Evolutionary conservation across 108 stramenopile species (phyloP), one percentile per base, ranked within the genome.

Genomic region (Nitzschia palea): DNA sequence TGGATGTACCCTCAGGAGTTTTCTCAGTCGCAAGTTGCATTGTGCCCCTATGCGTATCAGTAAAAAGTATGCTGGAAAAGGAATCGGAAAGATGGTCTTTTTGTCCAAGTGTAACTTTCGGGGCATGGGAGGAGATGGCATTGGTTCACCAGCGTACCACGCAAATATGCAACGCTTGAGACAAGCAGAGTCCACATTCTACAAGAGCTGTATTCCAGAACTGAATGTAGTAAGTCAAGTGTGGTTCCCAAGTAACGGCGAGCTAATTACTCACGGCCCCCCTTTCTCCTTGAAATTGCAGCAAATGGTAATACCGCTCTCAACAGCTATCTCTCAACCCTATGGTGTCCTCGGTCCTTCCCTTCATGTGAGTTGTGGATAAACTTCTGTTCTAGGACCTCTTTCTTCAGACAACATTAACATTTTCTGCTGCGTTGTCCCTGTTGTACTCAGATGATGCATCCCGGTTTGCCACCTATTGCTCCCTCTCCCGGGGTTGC

Each of bases 41-140:
- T 98, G 97, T 67, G 88, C 95, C 44, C 96, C 96, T 8, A 98
- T 97, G 97, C 79, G 97, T 32, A 96, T 98, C 69, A 93, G 95
- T 36, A 98, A 98, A 76, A 80, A 80, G 58, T 80, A 60, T 61
- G 80, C 80, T 15, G 80, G 80, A 10, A 66, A 61, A 31, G 70
- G 80, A 0, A 80, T 76, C 27, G 80, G 80, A 8, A 80, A 80
- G 55, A 55, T 66, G 47, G 61, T 71, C 22, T 80, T 63, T 40
- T 44, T 65, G 40, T 37, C 55, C 55, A 50, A 66, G 35, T 54
- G 54, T 4, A 6, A 18, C 15, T 31, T 31, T 14, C 4, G 54
- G 30, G 37, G 5, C 9, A 18, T 20, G 4, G 9, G 20, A 25
- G 15, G 18, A n/a, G 61, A 42, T 53, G 61, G 15, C 18, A 35